phyloP scores from a whole-genome alignment of 139 green algal genomes.

The Astrephomene gubernaculifera region DNA sequence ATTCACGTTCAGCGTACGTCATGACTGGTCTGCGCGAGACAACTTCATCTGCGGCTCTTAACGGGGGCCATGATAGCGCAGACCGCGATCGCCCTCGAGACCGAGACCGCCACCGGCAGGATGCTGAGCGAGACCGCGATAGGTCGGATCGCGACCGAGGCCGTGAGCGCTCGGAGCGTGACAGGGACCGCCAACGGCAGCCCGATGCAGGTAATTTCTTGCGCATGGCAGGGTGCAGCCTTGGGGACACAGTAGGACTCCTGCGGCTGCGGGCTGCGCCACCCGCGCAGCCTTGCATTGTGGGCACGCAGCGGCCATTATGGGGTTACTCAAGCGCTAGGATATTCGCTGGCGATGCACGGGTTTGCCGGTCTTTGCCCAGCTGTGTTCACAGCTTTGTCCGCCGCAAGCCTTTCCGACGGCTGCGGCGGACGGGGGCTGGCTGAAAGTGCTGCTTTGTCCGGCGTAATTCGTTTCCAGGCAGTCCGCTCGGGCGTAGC shows the following conservation, averaged over 20 bases:
- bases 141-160: background rate
- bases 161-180: constrained; percentile 9
- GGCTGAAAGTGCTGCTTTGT: too few species aligned
- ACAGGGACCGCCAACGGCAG: background rate
- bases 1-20: constrained; percentile 12
- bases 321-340: background rate
- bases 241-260: background rate
- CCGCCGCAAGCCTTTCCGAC: background rate
- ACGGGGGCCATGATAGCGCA: too few species aligned
- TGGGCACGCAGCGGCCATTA: background rate
- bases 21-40: constrained; percentile 27
- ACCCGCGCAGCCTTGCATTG: background rate
- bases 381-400: background rate
- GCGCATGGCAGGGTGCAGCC: background rate
- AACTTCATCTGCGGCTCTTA: background rate
- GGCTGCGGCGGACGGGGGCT: constrained; percentile 33
- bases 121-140: constrained; percentile 2
- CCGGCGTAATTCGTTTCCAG: too few species aligned
- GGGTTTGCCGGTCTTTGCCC: background rate
- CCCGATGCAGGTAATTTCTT: constrained; percentile 23
- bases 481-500: too few species aligned
- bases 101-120: constrained; percentile 5
- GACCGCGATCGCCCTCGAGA: background rate
- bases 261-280: background rate
- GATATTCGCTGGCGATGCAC: background rate